These are phyloP conservation scores for Corniculantispora saksenae DNA, from an alignment of 2,329 filamentous ascomycete genomes.

Conservation along the genomic window DNA sequence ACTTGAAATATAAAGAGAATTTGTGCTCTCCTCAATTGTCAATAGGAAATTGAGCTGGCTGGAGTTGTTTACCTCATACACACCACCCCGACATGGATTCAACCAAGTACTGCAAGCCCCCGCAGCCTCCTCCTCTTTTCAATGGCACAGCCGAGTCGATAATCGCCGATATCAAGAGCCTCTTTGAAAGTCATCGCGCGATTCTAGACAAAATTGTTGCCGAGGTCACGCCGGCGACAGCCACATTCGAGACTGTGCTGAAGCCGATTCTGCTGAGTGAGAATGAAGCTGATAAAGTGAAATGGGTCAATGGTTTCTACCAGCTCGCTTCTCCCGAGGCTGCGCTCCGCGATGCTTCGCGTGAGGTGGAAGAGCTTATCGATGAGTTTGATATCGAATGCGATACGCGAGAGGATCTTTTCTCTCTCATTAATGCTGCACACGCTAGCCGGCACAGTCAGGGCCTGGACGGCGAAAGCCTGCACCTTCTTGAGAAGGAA, in stretches of 20 bases:
- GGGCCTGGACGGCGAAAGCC: constrained; percentile 66
- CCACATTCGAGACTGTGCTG: constrained; percentile 55
- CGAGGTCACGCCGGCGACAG: constrained; percentile 53
- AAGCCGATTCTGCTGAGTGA: constrained; percentile 75
- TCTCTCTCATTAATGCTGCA: constrained; percentile 62
- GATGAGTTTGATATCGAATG: constrained; percentile 78
- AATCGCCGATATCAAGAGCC: constrained; percentile 64
- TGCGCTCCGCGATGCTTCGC: constrained; percentile 71
- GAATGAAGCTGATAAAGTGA: constrained; percentile 60
- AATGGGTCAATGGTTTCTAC: constrained; percentile 76
- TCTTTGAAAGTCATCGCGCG: constrained; percentile 63
- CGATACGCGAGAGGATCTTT: constrained; percentile 80
- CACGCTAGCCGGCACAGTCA: constrained; percentile 54
- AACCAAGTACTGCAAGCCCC: constrained; percentile 68
- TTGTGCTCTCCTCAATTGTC: no score
- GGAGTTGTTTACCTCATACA: neutral
- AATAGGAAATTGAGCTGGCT: no score
- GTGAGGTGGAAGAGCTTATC: constrained; percentile 73
- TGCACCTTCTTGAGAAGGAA: constrained; percentile 75
- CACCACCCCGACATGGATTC: constrained; percentile 57
- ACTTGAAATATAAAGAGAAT: no score
- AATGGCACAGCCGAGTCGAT: constrained; percentile 71
- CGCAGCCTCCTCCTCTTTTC: constrained; percentile 77
- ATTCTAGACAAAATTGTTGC: constrained; percentile 68
- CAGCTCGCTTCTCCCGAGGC: constrained; percentile 74